These are phyloP conservation scores for Globisporangium nunn DNA, from an alignment of 352 stramenopile species.

Conservation along the genomic window DNA sequence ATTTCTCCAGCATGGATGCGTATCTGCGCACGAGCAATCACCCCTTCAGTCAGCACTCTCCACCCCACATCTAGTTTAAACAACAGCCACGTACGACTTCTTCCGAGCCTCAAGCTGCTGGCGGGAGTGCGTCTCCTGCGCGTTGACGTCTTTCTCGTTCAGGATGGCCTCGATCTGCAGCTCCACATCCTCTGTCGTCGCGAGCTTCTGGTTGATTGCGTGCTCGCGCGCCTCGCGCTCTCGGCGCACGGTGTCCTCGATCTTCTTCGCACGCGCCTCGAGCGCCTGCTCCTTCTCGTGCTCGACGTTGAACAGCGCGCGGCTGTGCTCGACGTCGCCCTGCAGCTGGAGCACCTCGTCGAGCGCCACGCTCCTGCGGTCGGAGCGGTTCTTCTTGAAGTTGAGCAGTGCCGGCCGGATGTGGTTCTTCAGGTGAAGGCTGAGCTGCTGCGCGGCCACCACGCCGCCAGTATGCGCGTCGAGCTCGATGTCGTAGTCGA, in stretches of 20 bases:
- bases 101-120: constrained; percentile 38
- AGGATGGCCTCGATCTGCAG: constrained; percentile 59
- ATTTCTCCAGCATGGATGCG: constrained; percentile 36
- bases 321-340: constrained; percentile 41
- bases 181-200: constrained; percentile 62
- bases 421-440: constrained; percentile 55
- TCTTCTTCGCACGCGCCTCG: constrained; percentile 39
- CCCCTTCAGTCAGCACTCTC: not conserved
- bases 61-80: not conserved
- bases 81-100: constrained; percentile 37
- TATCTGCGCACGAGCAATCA: constrained; percentile 23
- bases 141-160: constrained; percentile 44
- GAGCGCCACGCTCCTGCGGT: constrained; percentile 44
- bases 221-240: constrained; percentile 43
- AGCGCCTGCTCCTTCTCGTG: constrained; percentile 41
- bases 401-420: constrained; percentile 42
- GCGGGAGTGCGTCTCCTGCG: constrained; percentile 31
- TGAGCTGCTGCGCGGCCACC: constrained; percentile 42
- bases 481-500: constrained; percentile 72
- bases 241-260: constrained; percentile 41
- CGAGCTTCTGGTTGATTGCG: constrained; percentile 35
- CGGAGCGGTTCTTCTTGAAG: constrained; percentile 59
- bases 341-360: constrained; percentile 52
- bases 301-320: constrained; percentile 46
- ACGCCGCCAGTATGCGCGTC: constrained; percentile 58